Evolutionary conservation across 352 stramenopile genomes (phyloP).

Genomic region (Phytopythium aichiense): DNA sequence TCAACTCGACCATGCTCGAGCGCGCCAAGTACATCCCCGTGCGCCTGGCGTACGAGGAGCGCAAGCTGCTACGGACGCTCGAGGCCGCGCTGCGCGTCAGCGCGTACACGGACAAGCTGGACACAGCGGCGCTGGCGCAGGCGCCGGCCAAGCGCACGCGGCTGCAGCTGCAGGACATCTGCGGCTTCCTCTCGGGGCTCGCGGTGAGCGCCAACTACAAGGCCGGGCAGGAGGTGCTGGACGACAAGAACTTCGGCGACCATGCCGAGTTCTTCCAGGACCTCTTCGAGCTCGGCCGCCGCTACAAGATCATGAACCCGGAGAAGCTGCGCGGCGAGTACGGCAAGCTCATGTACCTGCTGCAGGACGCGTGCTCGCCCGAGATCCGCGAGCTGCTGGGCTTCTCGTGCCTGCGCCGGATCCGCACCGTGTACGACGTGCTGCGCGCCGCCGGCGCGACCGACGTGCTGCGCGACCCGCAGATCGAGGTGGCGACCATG

Average conservation of each 20-base stretch:
- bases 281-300: conserved; percentile 92
- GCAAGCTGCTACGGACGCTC: conserved; percentile 92
- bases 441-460: conserved; percentile 68
- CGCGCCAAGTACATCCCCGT: conserved; percentile 96
- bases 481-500: conserved; percentile 93
- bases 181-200: conserved; percentile 88
- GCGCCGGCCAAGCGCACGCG: conserved; percentile 78
- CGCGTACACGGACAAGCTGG: conserved; percentile 93
- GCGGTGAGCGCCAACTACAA: conserved; percentile 89
- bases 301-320: conserved; percentile 99
- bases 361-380: conserved; percentile 88
- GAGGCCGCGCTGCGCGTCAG: conserved; percentile 92
- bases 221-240: conserved; percentile 78
- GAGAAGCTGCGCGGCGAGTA: conserved; percentile 97
- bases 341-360: conserved; percentile 94
- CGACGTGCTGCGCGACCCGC: conserved; percentile 76
- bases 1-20: conserved; percentile 66
- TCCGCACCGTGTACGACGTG: conserved; percentile 90
- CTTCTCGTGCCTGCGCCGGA: conserved; percentile 76
- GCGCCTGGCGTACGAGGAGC: conserved; percentile 92
- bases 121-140: conserved; percentile 59
- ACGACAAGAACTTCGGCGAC: conserved; percentile 89
- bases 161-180: conserved; percentile 90
- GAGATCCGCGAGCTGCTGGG: conserved; percentile 83
- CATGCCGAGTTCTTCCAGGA: conserved; percentile 88